phyloP scores from a whole-genome alignment of 2,329 filamentous ascomycete species.

The Gyromitra esculenta region DNA sequence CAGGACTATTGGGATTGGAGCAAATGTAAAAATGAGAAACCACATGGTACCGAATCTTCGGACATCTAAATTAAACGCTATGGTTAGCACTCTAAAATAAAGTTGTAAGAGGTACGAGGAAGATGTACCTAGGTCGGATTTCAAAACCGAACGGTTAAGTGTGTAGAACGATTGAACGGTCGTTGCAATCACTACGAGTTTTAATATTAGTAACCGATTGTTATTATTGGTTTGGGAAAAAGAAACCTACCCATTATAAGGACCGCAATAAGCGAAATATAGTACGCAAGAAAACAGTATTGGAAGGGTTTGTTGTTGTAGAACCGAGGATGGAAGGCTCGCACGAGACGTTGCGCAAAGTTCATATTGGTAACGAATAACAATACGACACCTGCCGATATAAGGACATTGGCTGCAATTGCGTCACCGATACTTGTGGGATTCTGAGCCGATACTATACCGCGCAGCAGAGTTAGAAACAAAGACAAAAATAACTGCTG shows the following conservation, averaged over 20 bases:
- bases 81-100: neutral
- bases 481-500: neutral
- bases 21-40: conserved; percentile 72
- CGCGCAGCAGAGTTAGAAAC: conserved; percentile 3
- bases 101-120: neutral
- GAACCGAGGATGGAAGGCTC: conserved; percentile 74
- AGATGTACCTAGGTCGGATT: conserved; percentile 26
- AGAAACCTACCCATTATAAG: conserved; percentile 66
- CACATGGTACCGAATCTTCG: conserved; percentile 72
- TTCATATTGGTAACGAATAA: conserved; percentile 82
- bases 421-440: conserved; percentile 62
- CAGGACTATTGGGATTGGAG: conserved; percentile 70
- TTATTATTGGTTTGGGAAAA: neutral
- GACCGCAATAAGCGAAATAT: conserved; percentile 68
- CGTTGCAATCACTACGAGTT: conserved; percentile 46
- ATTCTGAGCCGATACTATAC: conserved; percentile 64
- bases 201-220: conserved; percentile 16
- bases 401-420: conserved; percentile 74
- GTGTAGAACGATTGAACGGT: conserved; percentile 50
- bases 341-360: conserved; percentile 77
- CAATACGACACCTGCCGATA: conserved; percentile 77
- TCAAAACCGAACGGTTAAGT: conserved; percentile 23
- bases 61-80: conserved; percentile 65
- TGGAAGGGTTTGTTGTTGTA: conserved; percentile 72
- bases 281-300: conserved; percentile 68